Evolutionary conservation across 768 basidiomycete genomes (phyloP), one percentile per base, ranked within the genome.

Genomic region (Ephemerocybe angulata): DNA sequence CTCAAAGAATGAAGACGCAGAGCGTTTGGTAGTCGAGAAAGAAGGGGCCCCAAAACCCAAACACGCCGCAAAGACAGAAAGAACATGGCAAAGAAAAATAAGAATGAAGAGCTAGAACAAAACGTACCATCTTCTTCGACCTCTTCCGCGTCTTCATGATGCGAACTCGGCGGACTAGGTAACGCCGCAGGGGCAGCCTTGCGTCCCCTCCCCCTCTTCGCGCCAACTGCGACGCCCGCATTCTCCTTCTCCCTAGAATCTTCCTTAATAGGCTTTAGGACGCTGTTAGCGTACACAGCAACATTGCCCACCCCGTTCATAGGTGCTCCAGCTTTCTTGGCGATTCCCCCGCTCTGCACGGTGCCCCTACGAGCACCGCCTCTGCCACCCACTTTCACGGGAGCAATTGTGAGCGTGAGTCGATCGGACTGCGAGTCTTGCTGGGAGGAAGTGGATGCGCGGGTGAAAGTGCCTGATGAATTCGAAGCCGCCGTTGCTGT

Each of bases 261-360:
- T 28, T 48, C 46, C 17, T 48, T 48, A 28, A 24, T 21, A 15
- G 17, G 27, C 27, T 48, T 48, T 28, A 48, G 21, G 15, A 48
- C 27, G 28, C 46, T 48, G 11, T 28, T 28, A 28, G 24, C 1
- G 28, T 48, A 48, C 13, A 48, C 12, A n/a, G 46, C 27, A 4
- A 27, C 46, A 50, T 43, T 35, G 19, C 31, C 52, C 2, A 60
- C 30, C 15, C 58, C 46, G 31, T 55, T 55, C 40, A 58, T 48
- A 12, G 58, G 37, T 37, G 66, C 38, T 21, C 68, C 41, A 24
- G 69, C 56, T 24, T 83, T 81, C 70, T 93, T 93, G 51, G 75
- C 76, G 52, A 93, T 71, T 15, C 90, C 90, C 3, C 90, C 90
- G 2, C 84, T 82, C 50, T 82, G 79, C 46, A 92, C 85, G 0